phyloP scores from a whole-genome alignment of 768 basidiomycete species.

The Chiua virens region DNA sequence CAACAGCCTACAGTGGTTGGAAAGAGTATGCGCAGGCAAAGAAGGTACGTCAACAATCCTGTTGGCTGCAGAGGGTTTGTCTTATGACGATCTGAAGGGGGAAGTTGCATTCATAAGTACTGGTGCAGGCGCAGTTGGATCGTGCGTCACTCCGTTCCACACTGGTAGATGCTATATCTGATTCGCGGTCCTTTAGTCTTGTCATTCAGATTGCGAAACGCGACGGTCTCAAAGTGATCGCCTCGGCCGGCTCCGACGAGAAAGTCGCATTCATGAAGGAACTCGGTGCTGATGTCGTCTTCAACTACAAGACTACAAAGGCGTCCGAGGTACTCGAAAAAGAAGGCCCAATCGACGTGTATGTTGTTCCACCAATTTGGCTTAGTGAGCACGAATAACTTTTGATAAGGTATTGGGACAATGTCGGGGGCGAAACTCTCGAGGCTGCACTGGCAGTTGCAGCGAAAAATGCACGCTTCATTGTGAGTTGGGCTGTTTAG shows the following conservation, averaged over 20 bases:
- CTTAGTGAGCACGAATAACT: background rate
- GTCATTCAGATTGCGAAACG: constrained; percentile 49
- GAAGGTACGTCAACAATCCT: constrained; percentile 28
- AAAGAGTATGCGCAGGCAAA: constrained; percentile 36
- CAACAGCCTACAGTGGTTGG: constrained; percentile 28
- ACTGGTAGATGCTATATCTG: background rate
- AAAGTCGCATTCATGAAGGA: constrained; percentile 61
- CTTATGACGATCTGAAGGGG: constrained; percentile 29
- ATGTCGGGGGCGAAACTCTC: constrained; percentile 55
- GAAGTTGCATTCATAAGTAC: constrained; percentile 49
- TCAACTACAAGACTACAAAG: constrained; percentile 66
- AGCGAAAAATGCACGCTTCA: constrained; percentile 45
- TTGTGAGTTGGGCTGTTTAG: constrained; percentile 26
- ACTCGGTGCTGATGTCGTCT: constrained; percentile 61
- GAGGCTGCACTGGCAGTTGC: constrained; percentile 51
- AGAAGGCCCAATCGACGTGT: constrained; percentile 57
- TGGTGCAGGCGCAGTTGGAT: constrained; percentile 51
- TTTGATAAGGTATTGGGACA: constrained; percentile 30
- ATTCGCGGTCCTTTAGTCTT: constrained; percentile 24
- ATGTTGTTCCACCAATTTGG: constrained; percentile 1
- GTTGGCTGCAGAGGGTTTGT: no score
- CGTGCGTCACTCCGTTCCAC: constrained; percentile 35
- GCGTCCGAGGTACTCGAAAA: constrained; percentile 49
- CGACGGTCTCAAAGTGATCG: constrained; percentile 59
- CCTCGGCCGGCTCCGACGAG: constrained; percentile 64